These are phyloP conservation scores for Golubevia pallescens DNA, from an alignment of 1,284 basidiomycete species.

Conservation along the genomic window DNA sequence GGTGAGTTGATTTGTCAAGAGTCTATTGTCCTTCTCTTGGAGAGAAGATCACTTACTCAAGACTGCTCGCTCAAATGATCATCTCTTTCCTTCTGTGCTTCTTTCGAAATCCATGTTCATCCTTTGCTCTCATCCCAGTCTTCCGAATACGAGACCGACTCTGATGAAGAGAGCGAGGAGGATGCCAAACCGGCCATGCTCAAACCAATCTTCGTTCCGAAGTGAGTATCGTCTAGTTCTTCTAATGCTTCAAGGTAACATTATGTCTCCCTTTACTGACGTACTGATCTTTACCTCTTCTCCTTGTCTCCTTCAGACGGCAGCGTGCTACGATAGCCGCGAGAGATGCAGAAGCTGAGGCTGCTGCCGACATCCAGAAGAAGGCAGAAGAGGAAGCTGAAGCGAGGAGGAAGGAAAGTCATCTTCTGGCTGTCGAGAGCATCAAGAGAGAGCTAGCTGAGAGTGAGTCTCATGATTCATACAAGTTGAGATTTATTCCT, in stretches of 20 bases:
- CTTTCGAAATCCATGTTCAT: too few relatives aligned
- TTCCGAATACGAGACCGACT: slow-evolving; percentile 19
- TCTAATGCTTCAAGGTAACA: neutral
- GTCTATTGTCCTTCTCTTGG: too few relatives aligned
- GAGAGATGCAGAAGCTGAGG: slow-evolving; percentile 2
- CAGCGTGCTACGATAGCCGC: slow-evolving; percentile 4
- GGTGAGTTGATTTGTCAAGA: too few relatives aligned
- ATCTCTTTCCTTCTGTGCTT: too few relatives aligned
- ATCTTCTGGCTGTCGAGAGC: slow-evolving; percentile 44
- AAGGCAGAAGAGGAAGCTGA: slow-evolving; percentile 10
- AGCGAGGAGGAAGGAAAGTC: slow-evolving; percentile 28
- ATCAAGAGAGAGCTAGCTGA: slow-evolving; percentile 43
- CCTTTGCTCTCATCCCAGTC: too few relatives aligned
- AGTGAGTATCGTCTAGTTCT: slow-evolving; percentile 19
- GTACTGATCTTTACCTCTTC: neutral
- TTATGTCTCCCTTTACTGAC: too few relatives aligned
- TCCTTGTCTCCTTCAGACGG: slow-evolving; percentile 6
- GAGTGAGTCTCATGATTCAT: neutral
- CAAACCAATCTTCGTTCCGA: slow-evolving; percentile 58
- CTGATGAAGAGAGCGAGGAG: slow-evolving; percentile 22
- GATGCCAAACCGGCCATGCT: slow-evolving; percentile 30
- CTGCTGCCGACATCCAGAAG: slow-evolving; percentile 9
- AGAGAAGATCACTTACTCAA: too few relatives aligned
- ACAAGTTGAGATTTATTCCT: neutral
- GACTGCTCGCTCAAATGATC: too few relatives aligned